phyloP scores from a whole-genome alignment of 768 basidiomycete genomes.

The Fomitopsis serialis region DNA sequence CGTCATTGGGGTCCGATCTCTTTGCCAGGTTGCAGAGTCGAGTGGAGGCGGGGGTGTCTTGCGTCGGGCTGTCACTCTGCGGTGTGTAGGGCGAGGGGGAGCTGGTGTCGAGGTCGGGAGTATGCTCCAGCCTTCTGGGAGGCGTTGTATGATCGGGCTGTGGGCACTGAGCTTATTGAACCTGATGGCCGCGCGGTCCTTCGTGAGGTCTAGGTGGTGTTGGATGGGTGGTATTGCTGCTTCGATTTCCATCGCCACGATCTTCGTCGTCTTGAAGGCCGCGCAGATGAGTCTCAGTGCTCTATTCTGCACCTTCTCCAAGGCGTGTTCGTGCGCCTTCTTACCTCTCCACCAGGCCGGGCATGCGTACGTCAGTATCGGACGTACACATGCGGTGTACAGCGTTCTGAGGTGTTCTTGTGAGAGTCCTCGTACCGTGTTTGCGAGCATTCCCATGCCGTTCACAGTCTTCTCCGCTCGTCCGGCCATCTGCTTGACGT shows the following conservation, averaged over 20 bases:
- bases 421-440: slow-evolving; percentile 28
- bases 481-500: slow-evolving; percentile 20
- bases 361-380: slow-evolving; percentile 29
- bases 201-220: slow-evolving; percentile 1
- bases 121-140: not conserved
- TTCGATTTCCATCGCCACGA: slow-evolving; percentile 27
- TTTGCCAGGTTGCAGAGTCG: not conserved
- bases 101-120: not conserved
- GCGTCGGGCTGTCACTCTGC: not conserved
- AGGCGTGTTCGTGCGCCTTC: slow-evolving; percentile 15
- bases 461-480: slow-evolving; percentile 22
- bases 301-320: slow-evolving; percentile 24
- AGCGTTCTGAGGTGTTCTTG: slow-evolving; percentile 24
- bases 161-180: not conserved
- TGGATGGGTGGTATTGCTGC: slow-evolving; percentile 27
- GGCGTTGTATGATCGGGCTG: not conserved
- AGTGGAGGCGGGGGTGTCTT: not conserved
- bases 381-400: slow-evolving; percentile 25
- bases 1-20: not conserved
- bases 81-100: not conserved
- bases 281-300: slow-evolving; percentile 28
- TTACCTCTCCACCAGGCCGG: slow-evolving; percentile 28
- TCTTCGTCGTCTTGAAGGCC: slow-evolving; percentile 28
- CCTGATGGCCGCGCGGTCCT: not conserved
- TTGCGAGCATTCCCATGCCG: slow-evolving; percentile 25